A percentile compares a stretch with the other conserved stretches of the same genome.
Conservation (phyloP, 441 rosid species). For the Croton laevigatus region DNA sequence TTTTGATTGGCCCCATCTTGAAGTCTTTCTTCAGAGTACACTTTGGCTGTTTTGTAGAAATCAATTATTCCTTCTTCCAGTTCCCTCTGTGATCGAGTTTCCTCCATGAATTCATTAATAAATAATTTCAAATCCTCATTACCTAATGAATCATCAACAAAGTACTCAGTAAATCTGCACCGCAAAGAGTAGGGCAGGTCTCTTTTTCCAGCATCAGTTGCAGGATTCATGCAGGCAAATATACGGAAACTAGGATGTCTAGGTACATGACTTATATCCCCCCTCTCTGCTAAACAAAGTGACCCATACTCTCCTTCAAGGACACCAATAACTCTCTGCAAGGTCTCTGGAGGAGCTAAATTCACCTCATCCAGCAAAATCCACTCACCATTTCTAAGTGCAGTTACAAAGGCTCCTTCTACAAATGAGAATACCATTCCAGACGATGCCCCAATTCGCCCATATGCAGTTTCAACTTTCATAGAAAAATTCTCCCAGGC, state of each 20-base stretch:
- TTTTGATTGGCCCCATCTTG: constrained; percentile 99
- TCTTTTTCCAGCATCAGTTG: constrained; percentile 99
- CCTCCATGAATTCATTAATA: constrained; percentile 69
- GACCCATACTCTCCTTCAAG: constrained; percentile 96
- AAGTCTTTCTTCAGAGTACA: constrained; percentile 78
- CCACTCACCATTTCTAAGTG: constrained; percentile 94
- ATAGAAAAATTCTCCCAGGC: constrained; percentile 57
- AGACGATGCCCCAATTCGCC: constrained; percentile 57
- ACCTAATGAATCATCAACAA: constrained; percentile 82
- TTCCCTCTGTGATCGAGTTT: constrained; percentile 46
- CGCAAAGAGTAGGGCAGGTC: constrained; percentile 78
- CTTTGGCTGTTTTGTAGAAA: constrained; percentile 81
- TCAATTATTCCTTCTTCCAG: constrained; percentile 52
- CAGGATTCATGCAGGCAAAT: constrained; percentile 99
- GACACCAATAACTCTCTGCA: constrained; percentile 89
- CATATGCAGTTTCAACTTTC: constrained; percentile 51
- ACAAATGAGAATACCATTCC: constrained; percentile 95
- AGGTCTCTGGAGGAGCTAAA: constrained; percentile 93
- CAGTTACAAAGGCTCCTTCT: constrained; percentile 92
- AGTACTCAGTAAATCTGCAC: constrained; percentile 89
- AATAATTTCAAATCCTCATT: constrained; percentile 77
- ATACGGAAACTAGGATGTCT: constrained; percentile 83
- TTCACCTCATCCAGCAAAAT: constrained; percentile 98
- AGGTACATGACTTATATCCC: constrained; percentile 67
- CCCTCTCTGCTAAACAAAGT: constrained; percentile 96